Conservation (phyloP, 169 alveolate species). For the Eimeria falciformis region DNA sequence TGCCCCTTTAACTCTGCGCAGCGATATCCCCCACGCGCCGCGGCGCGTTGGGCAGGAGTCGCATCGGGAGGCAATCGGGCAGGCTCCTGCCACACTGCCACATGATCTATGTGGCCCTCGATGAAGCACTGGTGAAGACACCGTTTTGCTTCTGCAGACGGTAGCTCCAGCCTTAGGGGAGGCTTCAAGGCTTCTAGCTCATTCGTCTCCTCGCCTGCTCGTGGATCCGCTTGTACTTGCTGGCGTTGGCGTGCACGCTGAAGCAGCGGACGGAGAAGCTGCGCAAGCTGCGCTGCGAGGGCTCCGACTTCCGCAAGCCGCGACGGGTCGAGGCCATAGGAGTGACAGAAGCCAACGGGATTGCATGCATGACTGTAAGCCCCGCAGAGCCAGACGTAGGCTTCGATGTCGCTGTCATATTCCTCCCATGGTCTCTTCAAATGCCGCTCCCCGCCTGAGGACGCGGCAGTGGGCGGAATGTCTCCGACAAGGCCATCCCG, state of each 20-base stretch:
- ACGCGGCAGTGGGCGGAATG: background rate
- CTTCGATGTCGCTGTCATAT: conserved; percentile 76
- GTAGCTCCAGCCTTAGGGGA: conserved; percentile 45
- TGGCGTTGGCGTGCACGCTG: conserved; percentile 6
- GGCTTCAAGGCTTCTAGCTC: conserved; percentile 3
- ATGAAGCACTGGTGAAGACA: conserved; percentile 59
- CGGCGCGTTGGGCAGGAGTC: conserved; percentile 28
- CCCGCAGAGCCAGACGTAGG: conserved; percentile 77
- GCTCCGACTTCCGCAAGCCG: conserved; percentile 59
- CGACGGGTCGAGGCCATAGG: conserved; percentile 51
- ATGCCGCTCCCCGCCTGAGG: background rate
- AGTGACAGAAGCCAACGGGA: conserved; percentile 50
- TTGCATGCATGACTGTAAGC: conserved; percentile 69
- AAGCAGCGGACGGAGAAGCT: conserved; percentile 40
- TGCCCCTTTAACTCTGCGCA: conserved; percentile 69
- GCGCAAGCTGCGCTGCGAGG: conserved; percentile 72
- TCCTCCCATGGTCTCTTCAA: conserved; percentile 60
- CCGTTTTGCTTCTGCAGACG: background rate
- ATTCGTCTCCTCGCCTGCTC: background rate
- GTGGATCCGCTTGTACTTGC: background rate
- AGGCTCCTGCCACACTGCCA: conserved; percentile 53
- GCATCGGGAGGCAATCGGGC: conserved; percentile 39
- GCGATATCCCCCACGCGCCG: conserved; percentile 69
- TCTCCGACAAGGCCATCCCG: background rate
- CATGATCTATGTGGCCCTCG: conserved; percentile 72